A percentile compares a stretch with the other conserved stretches of the same genome.
These are phyloP conservation scores for Mucor mucedo DNA, from an alignment of 371 early-diverging fungal genomes.

Conservation along the genomic window DNA sequence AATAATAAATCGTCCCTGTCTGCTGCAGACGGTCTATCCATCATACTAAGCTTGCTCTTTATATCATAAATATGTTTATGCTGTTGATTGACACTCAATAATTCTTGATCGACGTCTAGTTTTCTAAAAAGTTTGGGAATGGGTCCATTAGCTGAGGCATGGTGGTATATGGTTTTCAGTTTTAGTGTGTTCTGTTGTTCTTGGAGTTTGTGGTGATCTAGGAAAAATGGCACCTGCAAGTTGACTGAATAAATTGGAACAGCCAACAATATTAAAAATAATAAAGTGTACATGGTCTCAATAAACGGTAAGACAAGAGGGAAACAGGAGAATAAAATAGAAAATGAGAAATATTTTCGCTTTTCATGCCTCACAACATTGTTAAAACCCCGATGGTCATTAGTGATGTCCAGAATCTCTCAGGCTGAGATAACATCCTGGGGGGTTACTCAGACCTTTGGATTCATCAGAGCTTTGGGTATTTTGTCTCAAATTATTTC, in stretches of 20 bases:
- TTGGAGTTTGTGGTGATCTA: background rate
- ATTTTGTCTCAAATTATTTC: no score
- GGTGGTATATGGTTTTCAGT: conserved; percentile 50
- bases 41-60: conserved; percentile 2
- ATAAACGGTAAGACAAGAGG: no score
- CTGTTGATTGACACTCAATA: background rate
- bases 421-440: no score
- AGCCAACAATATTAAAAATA: background rate
- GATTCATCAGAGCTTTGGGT: no score
- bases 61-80: background rate
- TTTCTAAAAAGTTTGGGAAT: conserved; percentile 54
- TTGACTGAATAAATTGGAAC: background rate
- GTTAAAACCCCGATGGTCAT: no score
- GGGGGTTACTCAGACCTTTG: no score
- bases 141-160: conserved; percentile 38
- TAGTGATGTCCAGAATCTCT: no score
- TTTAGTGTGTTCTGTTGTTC: conserved; percentile 14
- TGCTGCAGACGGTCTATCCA: conserved; percentile 6
- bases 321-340: background rate
- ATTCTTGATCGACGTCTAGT: conserved; percentile 30
- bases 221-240: conserved; percentile 3
- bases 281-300: background rate
- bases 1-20: conserved; percentile 11
- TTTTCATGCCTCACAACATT: no score
- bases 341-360: background rate